Percentiles rank a stretch among this genome's conserved stretches.
Conservation (phyloP, 495 filamentous ascomycete genomes). For the Xylaria palmicola region DNA sequence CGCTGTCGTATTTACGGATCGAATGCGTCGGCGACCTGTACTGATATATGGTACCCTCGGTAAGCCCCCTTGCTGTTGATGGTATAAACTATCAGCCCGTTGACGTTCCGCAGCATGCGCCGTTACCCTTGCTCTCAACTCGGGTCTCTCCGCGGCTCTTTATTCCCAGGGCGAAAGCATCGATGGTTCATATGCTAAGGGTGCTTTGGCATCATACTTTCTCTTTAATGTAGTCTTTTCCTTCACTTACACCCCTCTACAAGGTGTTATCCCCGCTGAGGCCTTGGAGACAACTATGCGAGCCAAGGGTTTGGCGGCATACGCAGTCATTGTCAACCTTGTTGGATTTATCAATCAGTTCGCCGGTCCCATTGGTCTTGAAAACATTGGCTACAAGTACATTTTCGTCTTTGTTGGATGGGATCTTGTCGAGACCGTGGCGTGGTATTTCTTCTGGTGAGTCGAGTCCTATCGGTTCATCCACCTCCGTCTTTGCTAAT, state of each 20-base stretch:
- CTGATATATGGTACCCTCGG: slow-evolving; percentile 42
- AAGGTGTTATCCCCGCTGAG: slow-evolving; percentile 59
- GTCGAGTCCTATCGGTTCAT: slow-evolving; percentile 14
- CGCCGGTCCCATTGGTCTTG: slow-evolving; percentile 47
- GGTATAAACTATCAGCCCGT: not conserved
- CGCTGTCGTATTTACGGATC: slow-evolving; percentile 42
- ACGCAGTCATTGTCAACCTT: slow-evolving; percentile 43
- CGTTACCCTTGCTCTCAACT: slow-evolving; percentile 49
- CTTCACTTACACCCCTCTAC: slow-evolving; percentile 59
- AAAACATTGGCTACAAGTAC: slow-evolving; percentile 49
- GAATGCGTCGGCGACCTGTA: slow-evolving; percentile 47
- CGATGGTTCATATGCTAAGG: slow-evolving; percentile 37
- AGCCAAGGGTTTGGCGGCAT: slow-evolving; percentile 51
- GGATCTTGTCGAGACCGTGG: slow-evolving; percentile 43
- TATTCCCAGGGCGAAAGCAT: slow-evolving; percentile 39
- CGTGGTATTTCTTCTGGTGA: slow-evolving; percentile 52
- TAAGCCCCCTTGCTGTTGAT: slow-evolving; percentile 7
- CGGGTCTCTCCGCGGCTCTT: slow-evolving; percentile 44
- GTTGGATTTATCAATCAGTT: slow-evolving; percentile 54
- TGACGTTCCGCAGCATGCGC: slow-evolving; percentile 39
- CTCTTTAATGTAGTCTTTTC: slow-evolving; percentile 62
- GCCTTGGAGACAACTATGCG: slow-evolving; percentile 51
- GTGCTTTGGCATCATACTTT: slow-evolving; percentile 50
- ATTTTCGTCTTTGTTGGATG: slow-evolving; percentile 51
- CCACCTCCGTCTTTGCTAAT: not conserved